Evolutionary conservation across 2,329 filamentous ascomycete species (phyloP).

Genomic region (Sporothrix globosa): DNA sequence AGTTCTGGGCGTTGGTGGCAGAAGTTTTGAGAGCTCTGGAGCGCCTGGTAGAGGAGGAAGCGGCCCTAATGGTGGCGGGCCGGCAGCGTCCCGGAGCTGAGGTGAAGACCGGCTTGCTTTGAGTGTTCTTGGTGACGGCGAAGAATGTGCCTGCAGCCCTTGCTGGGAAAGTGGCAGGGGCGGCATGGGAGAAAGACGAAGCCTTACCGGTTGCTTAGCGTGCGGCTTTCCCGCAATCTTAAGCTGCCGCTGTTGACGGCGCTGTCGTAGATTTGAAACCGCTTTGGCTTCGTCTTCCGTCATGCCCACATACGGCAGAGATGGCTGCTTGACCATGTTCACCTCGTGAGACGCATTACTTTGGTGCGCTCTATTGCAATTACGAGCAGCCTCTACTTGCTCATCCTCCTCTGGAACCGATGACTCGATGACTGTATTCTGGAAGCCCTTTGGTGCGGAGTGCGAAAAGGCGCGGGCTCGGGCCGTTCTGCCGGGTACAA

Average conservation of each 20-base stretch:
- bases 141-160: not conserved
- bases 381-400: not conserved
- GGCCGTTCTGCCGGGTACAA: not conserved
- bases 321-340: not conserved
- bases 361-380: not conserved
- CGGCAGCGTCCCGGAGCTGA: slow-evolving; percentile 29
- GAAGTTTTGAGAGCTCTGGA: slow-evolving; percentile 25
- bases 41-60: slow-evolving; percentile 33
- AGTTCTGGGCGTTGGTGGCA: not conserved
- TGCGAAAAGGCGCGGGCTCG: slow-evolving; percentile 26
- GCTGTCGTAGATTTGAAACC: slow-evolving; percentile 31
- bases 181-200: slow-evolving; percentile 30
- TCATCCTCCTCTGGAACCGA: slow-evolving; percentile 33
- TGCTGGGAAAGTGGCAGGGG: slow-evolving; percentile 20
- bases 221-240: slow-evolving; percentile 29
- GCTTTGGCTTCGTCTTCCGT: not conserved
- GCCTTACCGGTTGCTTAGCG: slow-evolving; percentile 28
- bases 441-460: slow-evolving; percentile 29
- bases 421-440: slow-evolving; percentile 28
- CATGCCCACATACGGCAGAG: not conserved
- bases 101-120: slow-evolving; percentile 35
- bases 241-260: slow-evolving; percentile 33
- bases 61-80: slow-evolving; percentile 29
- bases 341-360: not conserved
- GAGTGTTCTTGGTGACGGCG: slow-evolving; percentile 21